Percentiles rank a stretch among this genome's conserved stretches.
Conservation (phyloP, 768 basidiomycete genomes). For the Panaeolus cyanescens region DNA sequence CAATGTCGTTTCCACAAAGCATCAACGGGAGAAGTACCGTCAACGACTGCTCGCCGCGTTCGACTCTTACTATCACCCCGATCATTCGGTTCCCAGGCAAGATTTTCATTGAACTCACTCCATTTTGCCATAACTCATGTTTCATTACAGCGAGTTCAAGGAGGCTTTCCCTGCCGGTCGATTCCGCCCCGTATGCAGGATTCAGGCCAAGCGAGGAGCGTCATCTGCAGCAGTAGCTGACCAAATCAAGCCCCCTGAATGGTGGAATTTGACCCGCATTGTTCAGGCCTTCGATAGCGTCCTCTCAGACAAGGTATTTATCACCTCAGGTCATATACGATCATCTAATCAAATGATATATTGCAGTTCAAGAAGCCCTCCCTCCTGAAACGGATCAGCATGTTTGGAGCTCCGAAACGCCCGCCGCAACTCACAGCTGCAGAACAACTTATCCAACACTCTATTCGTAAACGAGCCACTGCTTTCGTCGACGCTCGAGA, state of each 20-base stretch:
- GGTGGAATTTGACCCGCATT: conserved; percentile 93
- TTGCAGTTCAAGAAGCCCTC: conserved; percentile 85
- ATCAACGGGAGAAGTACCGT: conserved; percentile 80
- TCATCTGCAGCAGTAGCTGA: conserved; percentile 85
- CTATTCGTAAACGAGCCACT: conserved; percentile 91
- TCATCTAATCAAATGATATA: not conserved
- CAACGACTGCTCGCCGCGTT: conserved; percentile 76
- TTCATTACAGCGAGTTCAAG: conserved; percentile 75
- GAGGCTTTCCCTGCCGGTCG: conserved; percentile 92
- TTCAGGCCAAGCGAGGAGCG: conserved; percentile 81
- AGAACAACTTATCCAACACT: conserved; percentile 83
- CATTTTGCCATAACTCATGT: not conserved
- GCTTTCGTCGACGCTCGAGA: conserved; percentile 94
- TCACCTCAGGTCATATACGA: too few species aligned
- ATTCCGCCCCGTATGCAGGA: conserved; percentile 89
- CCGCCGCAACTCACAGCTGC: conserved; percentile 75
- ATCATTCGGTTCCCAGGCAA: conserved; percentile 78
- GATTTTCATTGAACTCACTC: conserved; percentile 13
- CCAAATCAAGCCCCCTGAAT: conserved; percentile 85
- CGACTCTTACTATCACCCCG: conserved; percentile 87
- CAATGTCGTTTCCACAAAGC: conserved; percentile 73
- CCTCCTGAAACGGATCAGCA: conserved; percentile 80
- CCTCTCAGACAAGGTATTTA: conserved; percentile 74
- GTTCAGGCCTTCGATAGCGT: conserved; percentile 90
- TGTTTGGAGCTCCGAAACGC: conserved; percentile 69